phyloP scores from a whole-genome alignment of 768 basidiomycete genomes.

The Termitomyces sp. region DNA sequence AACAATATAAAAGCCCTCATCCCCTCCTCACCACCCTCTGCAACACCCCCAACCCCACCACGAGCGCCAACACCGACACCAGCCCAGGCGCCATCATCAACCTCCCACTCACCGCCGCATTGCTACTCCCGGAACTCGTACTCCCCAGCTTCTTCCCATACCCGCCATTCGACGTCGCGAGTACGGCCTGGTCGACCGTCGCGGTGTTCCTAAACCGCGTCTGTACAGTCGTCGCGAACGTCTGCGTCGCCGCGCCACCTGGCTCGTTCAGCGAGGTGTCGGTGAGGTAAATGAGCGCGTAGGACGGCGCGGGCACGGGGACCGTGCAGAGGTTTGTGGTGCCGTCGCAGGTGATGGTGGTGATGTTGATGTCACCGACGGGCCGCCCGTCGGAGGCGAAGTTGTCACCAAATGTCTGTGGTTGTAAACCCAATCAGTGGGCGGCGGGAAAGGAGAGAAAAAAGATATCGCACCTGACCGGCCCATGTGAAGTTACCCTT shows the following conservation, averaged over 20 bases:
- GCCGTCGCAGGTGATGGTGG: constrained; percentile 59
- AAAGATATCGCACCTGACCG: constrained; percentile 36
- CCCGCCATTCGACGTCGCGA: constrained; percentile 52
- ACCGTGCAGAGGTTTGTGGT: constrained; percentile 50
- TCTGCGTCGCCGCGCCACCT: constrained; percentile 23
- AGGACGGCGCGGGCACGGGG: constrained; percentile 62
- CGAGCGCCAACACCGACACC: not conserved
- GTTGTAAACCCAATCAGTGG: not conserved
- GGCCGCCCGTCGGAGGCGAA: constrained; percentile 68
- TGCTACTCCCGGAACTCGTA: constrained; percentile 27
- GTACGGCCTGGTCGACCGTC: constrained; percentile 45
- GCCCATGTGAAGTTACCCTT: constrained; percentile 63
- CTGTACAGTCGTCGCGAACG: constrained; percentile 56
- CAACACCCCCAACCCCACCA: not conserved
- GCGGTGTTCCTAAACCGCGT: constrained; percentile 52
- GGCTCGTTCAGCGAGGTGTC: constrained; percentile 26
- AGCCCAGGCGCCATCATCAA: not conserved
- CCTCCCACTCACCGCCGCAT: constrained; percentile 9
- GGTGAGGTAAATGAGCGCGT: constrained; percentile 70
- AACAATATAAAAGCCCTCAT: not conserved
- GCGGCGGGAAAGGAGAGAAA: not conserved
- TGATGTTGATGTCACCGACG: constrained; percentile 46
- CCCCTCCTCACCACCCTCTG: not conserved
- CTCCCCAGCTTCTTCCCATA: constrained; percentile 22
- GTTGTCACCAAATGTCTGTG: constrained; percentile 54